Evolutionary conservation across 176 grass and related monocot genomes (phyloP).

Genomic region (Avena sativa): DNA sequence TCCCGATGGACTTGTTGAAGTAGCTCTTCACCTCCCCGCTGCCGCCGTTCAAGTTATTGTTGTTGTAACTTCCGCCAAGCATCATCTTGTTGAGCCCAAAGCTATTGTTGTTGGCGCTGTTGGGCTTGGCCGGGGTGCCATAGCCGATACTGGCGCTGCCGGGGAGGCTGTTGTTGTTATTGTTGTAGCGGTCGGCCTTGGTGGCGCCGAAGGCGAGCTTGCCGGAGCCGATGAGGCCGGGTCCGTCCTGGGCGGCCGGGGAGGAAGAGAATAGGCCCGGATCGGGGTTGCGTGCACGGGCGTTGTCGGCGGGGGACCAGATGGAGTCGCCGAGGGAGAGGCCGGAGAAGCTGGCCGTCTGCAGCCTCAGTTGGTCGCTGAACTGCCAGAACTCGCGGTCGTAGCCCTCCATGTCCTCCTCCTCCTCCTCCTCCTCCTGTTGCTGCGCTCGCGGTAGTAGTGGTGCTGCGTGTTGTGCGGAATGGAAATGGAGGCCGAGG

Average conservation of each 20-base stretch:
- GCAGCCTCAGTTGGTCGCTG: conserved; percentile 89
- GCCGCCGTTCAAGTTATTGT: conserved; percentile 37
- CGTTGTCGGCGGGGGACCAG: conserved; percentile 57
- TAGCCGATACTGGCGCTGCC: not conserved
- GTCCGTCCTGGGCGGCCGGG: not conserved
- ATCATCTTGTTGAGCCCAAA: conserved; percentile 41
- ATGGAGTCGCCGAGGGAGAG: conserved; percentile 90
- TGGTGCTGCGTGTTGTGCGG: not conserved
- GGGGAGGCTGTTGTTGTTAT: conserved; percentile 21
- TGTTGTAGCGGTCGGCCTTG: conserved; percentile 65
- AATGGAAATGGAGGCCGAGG: not conserved
- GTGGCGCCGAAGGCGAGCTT: conserved; percentile 86
- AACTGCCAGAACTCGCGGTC: conserved; percentile 92
- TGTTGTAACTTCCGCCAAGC: conserved; percentile 10
- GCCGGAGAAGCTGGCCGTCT: conserved; percentile 71
- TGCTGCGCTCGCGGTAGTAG: not conserved
- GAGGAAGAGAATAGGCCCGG: not conserved
- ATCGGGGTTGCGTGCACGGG: conserved; percentile 36
- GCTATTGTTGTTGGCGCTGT: conserved; percentile 21
- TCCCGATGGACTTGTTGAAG: conserved; percentile 83
- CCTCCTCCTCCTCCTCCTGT: not conserved
- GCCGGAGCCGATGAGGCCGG: conserved; percentile 56
- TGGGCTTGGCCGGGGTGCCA: conserved; percentile 23
- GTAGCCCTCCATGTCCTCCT: conserved; percentile 47
- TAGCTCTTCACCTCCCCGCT: conserved; percentile 79